phyloP scores from a whole-genome alignment of 495 filamentous ascomycete genomes.

The Aspergillus cristatus region DNA sequence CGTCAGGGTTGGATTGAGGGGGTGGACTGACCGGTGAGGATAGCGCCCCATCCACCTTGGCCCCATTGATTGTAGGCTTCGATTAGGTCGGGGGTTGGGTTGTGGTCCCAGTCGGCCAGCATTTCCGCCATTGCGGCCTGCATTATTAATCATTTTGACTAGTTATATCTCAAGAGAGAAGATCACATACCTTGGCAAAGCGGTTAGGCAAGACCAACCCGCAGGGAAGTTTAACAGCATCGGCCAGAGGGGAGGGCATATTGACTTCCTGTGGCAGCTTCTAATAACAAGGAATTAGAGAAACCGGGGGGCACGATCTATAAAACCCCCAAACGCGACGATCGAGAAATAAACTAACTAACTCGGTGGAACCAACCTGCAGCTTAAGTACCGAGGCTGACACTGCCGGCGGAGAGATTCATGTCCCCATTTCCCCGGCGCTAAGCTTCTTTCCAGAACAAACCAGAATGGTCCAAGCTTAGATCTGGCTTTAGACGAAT shows the following conservation, averaged over 20 bases:
- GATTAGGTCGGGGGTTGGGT: constrained; percentile 22
- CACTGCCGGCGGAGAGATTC: constrained; percentile 18
- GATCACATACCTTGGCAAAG: constrained; percentile 34
- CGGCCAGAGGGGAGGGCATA: constrained; percentile 25
- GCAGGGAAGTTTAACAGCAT: constrained; percentile 41
- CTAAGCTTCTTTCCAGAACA: no score
- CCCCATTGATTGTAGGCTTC: constrained; percentile 41
- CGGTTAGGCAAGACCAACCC: constrained; percentile 45
- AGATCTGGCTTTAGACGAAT: no score
- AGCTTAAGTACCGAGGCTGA: no score
- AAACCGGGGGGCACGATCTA: no score
- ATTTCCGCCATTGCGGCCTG: constrained; percentile 43
- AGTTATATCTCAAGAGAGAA: background rate
- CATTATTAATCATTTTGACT: background rate
- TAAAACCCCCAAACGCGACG: no score
- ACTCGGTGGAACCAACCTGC: no score
- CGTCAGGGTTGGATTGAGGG: background rate
- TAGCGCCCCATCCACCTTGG: constrained; percentile 39
- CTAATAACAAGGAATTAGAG: no score
- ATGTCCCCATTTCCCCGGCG: background rate
- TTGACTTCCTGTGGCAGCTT: no score
- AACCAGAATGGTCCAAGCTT: no score
- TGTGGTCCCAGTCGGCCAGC: constrained; percentile 22
- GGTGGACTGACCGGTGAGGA: constrained; percentile 29
- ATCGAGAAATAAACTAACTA: no score